Conservation (phyloP, 2,329 filamentous ascomycete genomes). For the Phaeomoniella chlamydospora region DNA sequence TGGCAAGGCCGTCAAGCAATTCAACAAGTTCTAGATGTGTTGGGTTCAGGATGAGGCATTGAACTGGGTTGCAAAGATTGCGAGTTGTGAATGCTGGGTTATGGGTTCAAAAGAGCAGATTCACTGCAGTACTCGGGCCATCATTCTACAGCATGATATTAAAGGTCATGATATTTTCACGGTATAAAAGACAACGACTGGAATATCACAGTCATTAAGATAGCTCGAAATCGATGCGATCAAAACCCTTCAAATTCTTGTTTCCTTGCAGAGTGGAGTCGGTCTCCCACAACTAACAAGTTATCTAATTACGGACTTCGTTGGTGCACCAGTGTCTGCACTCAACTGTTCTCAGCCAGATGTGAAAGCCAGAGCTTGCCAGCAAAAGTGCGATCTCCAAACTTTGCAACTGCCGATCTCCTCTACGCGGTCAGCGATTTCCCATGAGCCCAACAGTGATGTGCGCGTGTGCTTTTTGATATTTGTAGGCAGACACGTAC, state of each 20-base stretch:
- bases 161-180: constrained; percentile 12
- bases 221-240: neutral
- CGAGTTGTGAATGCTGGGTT: constrained; percentile 13
- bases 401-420: too few relatives aligned
- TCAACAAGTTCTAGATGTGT: constrained; percentile 84
- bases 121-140: constrained; percentile 9
- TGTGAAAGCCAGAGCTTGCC: too few relatives aligned
- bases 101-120: constrained; percentile 6
- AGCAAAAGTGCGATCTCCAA: too few relatives aligned
- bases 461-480: too few relatives aligned
- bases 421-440: too few relatives aligned
- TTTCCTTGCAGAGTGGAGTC: too few relatives aligned
- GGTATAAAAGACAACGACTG: constrained; percentile 22
- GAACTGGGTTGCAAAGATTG: neutral
- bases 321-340: too few relatives aligned
- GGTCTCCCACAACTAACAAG: too few relatives aligned
- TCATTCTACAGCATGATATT: constrained; percentile 2
- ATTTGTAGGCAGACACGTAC: too few relatives aligned
- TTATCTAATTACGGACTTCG: too few relatives aligned
- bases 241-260: neutral
- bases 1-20: constrained; percentile 93
- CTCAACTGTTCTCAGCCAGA: too few relatives aligned
- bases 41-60: constrained; percentile 9
- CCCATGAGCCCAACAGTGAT: too few relatives aligned
- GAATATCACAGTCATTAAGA: constrained; percentile 21